Conservation (phyloP, 2,329 filamentous ascomycete species). For the Teratosphaeria destructans region DNA sequence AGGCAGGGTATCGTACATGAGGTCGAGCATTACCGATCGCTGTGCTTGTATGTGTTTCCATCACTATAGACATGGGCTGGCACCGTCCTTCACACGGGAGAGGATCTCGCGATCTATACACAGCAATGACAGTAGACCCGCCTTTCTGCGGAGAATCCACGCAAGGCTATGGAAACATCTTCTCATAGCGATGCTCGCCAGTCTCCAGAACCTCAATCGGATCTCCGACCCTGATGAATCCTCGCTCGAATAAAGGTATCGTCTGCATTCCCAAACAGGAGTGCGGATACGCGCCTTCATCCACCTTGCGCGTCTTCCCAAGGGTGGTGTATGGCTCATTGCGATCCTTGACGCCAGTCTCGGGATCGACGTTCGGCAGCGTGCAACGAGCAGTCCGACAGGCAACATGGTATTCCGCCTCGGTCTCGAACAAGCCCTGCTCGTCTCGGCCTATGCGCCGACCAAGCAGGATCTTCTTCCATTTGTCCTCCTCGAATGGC, state of each 20-base stretch:
- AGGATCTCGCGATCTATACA: slow-evolving; percentile 2
- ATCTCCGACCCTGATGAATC: slow-evolving; percentile 21
- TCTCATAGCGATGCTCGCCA: slow-evolving; percentile 22
- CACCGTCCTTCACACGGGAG: not conserved
- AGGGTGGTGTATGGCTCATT: slow-evolving; percentile 24
- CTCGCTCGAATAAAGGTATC: slow-evolving; percentile 21
- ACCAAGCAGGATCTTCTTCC: slow-evolving; percentile 51
- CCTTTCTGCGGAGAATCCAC: not conserved
- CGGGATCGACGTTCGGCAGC: slow-evolving; percentile 58
- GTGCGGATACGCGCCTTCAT: slow-evolving; percentile 21
- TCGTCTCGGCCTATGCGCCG: slow-evolving; percentile 7
- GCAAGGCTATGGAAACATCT: slow-evolving; percentile 14
- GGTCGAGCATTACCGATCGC: no score
- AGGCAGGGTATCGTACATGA: no score
- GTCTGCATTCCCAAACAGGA: slow-evolving; percentile 25
- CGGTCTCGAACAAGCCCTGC: slow-evolving; percentile 12
- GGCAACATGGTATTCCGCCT: slow-evolving; percentile 42
- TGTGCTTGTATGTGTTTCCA: not conserved
- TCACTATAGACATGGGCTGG: not conserved
- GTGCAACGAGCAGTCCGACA: slow-evolving; percentile 61
- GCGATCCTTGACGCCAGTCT: slow-evolving; percentile 38
- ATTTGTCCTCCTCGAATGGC: slow-evolving; percentile 59
- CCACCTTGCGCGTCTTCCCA: slow-evolving; percentile 18
- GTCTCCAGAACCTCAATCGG: slow-evolving; percentile 21
- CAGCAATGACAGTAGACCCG: not conserved